A percentile compares a stretch with the other conserved stretches of the same genome.
These are phyloP conservation scores for Apiotrichum gracile DNA, from an alignment of 1,284 basidiomycete species.

Conservation along the genomic window DNA sequence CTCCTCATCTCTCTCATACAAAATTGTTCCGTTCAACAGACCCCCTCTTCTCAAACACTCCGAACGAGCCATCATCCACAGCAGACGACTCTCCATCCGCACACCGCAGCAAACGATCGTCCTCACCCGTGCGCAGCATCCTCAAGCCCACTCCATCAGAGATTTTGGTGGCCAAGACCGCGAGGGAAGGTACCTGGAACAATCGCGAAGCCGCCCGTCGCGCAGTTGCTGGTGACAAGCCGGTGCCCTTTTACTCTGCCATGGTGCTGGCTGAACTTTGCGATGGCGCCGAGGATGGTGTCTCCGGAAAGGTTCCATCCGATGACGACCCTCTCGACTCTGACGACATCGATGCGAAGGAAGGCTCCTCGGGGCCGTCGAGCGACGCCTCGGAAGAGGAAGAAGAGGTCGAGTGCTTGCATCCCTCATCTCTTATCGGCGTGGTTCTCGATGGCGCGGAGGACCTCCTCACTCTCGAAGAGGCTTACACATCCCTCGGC, in stretches of 20 bases:
- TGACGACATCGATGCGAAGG: slow-evolving; percentile 18
- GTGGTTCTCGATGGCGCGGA: slow-evolving; percentile 40
- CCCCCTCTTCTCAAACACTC: slow-evolving; percentile 20
- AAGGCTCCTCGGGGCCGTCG: too few relatives aligned
- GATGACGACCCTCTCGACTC: slow-evolving; percentile 26
- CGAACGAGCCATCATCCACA: slow-evolving; percentile 5
- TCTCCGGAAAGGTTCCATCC: neutral
- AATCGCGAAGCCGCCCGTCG: slow-evolving; percentile 42
- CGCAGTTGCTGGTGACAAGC: slow-evolving; percentile 30
- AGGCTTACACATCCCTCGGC: slow-evolving; percentile 37
- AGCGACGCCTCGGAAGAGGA: slow-evolving; percentile 34
- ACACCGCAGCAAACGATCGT: neutral
- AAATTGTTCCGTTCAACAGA: slow-evolving; percentile 35
- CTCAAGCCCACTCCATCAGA: slow-evolving; percentile 27
- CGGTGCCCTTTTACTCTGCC: neutral
- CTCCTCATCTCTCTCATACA: slow-evolving; percentile 26
- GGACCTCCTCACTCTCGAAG: slow-evolving; percentile 42
- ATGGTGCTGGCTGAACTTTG: slow-evolving; percentile 10
- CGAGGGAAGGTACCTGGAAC: slow-evolving; percentile 42
- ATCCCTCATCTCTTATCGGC: slow-evolving; percentile 29
- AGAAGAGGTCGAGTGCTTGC: slow-evolving; percentile 29
- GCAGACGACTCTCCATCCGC: slow-evolving; percentile 3
- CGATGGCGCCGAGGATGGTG: slow-evolving; percentile 10
- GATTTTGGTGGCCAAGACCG: slow-evolving; percentile 37
- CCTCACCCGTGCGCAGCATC: slow-evolving; percentile 20